Conservation (phyloP, 306 rosid species). For the Neltuma alba region DNA sequence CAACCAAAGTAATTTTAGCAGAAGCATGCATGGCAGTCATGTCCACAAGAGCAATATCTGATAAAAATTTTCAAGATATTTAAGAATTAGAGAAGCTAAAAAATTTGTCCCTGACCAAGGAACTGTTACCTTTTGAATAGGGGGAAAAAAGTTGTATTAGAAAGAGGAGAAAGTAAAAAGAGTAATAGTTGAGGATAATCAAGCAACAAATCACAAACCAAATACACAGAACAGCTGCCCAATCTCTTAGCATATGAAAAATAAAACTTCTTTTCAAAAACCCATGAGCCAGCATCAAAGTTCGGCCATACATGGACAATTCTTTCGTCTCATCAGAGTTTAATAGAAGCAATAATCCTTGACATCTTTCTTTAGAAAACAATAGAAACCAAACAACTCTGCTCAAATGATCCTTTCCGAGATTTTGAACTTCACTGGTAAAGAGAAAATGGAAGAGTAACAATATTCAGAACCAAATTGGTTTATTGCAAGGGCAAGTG, state of each 20-base stretch:
- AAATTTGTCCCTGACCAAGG: neutral
- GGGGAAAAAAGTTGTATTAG: neutral
- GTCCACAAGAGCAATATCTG: neutral
- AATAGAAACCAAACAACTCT: slow-evolving; percentile 22
- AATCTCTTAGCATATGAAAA: neutral
- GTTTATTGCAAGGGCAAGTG: slow-evolving; percentile 5
- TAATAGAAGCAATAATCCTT: neutral
- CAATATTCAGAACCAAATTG: neutral
- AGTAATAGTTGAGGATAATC: neutral
- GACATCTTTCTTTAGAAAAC: slow-evolving; percentile 12
- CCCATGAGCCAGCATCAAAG: neutral
- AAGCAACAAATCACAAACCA: neutral
- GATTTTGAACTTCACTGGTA: neutral
- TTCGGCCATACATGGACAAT: neutral
- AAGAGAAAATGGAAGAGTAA: neutral
- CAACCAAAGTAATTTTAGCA: slow-evolving; percentile 31
- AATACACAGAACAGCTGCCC: neutral
- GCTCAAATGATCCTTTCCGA: neutral
- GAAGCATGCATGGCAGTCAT: slow-evolving; percentile 16
- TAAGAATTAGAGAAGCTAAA: neutral
- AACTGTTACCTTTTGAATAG: neutral
- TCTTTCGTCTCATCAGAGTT: neutral
- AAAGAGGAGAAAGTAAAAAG: neutral
- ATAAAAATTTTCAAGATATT: neutral
- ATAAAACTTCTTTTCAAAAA: neutral